These are phyloP conservation scores for Diaporthe sp. DNA, from an alignment of 2,329 filamentous ascomycete species.

Conservation along the genomic window DNA sequence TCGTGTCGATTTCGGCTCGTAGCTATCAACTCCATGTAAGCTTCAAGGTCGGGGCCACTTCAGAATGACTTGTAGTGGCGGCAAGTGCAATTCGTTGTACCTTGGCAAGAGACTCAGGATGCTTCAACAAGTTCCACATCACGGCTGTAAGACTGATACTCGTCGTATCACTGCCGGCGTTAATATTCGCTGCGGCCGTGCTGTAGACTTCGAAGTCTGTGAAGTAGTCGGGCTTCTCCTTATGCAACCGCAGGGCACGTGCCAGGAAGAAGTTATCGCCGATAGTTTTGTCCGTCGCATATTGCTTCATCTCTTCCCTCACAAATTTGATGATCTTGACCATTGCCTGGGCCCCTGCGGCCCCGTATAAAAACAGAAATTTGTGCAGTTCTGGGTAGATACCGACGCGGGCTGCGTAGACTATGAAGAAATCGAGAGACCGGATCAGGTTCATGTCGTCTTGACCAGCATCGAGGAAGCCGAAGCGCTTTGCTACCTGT, in stretches of 20 bases:
- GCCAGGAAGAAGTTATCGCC: constrained; percentile 12
- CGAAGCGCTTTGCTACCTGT: constrained; percentile 27
- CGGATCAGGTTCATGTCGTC: constrained; percentile 10
- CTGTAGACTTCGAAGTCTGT: constrained; percentile 36
- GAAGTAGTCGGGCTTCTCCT: constrained; percentile 15
- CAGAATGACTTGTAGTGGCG: not conserved
- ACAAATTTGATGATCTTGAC: not conserved
- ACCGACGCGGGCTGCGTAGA: constrained; percentile 15
- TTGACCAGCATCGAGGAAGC: constrained; percentile 26
- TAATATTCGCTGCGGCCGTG: constrained; percentile 42
- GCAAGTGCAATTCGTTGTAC: not conserved
- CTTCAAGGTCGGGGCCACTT: not conserved
- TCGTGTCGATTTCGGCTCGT: constrained; percentile 49
- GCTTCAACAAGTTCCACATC: constrained; percentile 43
- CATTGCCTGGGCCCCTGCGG: constrained; percentile 3
- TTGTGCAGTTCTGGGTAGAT: constrained; percentile 20
- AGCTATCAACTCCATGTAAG: constrained; percentile 38
- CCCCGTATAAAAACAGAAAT: constrained; percentile 1
- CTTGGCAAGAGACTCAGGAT: constrained; percentile 42
- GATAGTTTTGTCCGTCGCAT: not conserved
- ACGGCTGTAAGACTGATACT: constrained; percentile 45
- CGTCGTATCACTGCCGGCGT: constrained; percentile 50
- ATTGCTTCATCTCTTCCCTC: not conserved
- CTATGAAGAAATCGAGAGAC: constrained; percentile 1
- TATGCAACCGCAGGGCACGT: not conserved